phyloP scores from a whole-genome alignment of 2,329 filamentous ascomycete genomes.

The Chalaropsis ovoidea region DNA sequence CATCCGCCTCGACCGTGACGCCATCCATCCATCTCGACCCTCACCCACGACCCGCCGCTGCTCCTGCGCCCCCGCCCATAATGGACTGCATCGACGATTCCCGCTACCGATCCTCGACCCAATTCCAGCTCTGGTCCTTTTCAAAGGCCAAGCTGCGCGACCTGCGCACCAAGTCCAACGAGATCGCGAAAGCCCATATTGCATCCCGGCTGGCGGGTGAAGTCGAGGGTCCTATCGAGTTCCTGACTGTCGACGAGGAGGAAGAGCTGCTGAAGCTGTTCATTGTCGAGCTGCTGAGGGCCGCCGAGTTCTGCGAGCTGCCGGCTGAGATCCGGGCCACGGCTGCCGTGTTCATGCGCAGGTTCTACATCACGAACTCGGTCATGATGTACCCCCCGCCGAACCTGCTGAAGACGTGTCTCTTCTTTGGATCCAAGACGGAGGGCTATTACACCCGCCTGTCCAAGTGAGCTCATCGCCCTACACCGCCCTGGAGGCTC shows the following conservation, averaged over 20 bases:
- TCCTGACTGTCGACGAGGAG: slow-evolving; percentile 76
- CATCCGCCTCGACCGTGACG: neutral
- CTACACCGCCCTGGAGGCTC: no score
- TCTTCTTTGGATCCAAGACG: slow-evolving; percentile 90
- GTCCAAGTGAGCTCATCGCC: slow-evolving; percentile 31
- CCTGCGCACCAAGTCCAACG: slow-evolving; percentile 69
- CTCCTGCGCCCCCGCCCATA: no score
- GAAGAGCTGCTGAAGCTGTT: slow-evolving; percentile 71
- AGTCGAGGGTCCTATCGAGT: slow-evolving; percentile 42
- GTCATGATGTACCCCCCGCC: slow-evolving; percentile 93
- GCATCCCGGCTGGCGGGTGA: slow-evolving; percentile 37
- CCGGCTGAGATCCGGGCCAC: slow-evolving; percentile 44
- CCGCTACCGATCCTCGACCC: slow-evolving; percentile 78
- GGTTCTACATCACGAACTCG: slow-evolving; percentile 93
- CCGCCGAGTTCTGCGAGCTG: slow-evolving; percentile 41
- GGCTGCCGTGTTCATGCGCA: slow-evolving; percentile 77
- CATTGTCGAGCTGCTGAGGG: slow-evolving; percentile 48
- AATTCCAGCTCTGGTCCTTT: slow-evolving; percentile 90
- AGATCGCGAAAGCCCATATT: slow-evolving; percentile 56
- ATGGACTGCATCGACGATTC: slow-evolving; percentile 57
- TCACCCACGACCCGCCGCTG: no score
- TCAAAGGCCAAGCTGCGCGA: slow-evolving; percentile 60
- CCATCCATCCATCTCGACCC: neutral
- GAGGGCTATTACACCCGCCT: slow-evolving; percentile 68
- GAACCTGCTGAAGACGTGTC: slow-evolving; percentile 75